Evolutionary conservation across 257 asterid species (phyloP).

Genomic region (Cordia subcordata): DNA sequence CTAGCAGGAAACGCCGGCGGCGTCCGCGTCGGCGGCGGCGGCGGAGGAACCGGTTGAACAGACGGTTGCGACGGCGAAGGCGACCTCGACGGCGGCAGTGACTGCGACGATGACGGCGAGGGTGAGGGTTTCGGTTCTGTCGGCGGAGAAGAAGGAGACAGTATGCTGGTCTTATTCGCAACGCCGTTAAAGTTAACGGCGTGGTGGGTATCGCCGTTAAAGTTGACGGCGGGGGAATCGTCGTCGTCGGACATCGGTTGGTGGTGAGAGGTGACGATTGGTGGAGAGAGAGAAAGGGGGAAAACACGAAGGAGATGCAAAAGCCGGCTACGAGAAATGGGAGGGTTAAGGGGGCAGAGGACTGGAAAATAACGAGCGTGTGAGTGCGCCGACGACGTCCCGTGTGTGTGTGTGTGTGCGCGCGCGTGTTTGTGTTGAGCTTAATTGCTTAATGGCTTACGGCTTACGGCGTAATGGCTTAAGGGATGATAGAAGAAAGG

Average conservation of each 20-base stretch:
- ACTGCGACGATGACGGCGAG: conserved; percentile 19
- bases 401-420: no score
- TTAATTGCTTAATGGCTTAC: not conserved
- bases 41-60: not conserved
- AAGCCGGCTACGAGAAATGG: conserved; percentile 9
- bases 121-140: conserved; percentile 1
- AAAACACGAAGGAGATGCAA: conserved; percentile 28
- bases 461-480: not conserved
- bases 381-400: not conserved
- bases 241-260: conserved; percentile 34
- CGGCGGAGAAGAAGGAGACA: not conserved
- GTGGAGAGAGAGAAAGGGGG: conserved; percentile 20
- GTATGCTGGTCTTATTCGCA: not conserved
- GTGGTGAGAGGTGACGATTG: conserved; percentile 5
- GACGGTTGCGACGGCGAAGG: conserved; percentile 34
- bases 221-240: conserved; percentile 5
- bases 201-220: not conserved
- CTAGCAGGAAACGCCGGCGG: conserved; percentile 53
- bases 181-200: not conserved
- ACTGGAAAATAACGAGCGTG: not conserved
- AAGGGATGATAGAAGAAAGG: no score
- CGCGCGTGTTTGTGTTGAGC: no score
- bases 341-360: not conserved
- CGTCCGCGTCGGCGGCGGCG: conserved; percentile 19
- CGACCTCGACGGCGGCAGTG: conserved; percentile 27